phyloP scores from a whole-genome alignment of 2,329 filamentous ascomycete genomes.

The Dactylella cylindrospora region DNA sequence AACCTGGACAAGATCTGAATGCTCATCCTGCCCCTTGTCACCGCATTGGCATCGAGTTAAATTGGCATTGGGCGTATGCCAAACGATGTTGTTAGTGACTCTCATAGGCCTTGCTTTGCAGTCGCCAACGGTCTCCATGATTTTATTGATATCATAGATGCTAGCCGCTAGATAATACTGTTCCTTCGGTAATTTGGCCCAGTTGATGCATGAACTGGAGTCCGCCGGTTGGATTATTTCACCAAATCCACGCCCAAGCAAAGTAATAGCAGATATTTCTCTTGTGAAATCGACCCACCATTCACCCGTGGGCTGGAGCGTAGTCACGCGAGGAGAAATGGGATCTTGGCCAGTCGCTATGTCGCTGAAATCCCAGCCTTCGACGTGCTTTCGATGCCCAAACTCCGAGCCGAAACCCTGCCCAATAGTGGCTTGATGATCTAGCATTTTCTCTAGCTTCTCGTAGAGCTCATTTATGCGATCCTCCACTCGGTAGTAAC shows the following conservation, averaged over 20 bases:
- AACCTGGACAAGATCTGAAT: conserved; percentile 13
- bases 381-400: conserved; percentile 47
- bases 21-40: conserved; percentile 4
- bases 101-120: conserved; percentile 35
- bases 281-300: conserved; percentile 48
- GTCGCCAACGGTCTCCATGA: conserved; percentile 49
- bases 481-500: conserved; percentile 25
- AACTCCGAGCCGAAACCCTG: background rate
- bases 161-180: conserved; percentile 50
- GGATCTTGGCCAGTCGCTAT: conserved; percentile 43
- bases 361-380: conserved; percentile 51
- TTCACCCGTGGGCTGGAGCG: conserved; percentile 2
- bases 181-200: conserved; percentile 48
- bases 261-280: conserved; percentile 44
- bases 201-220: conserved; percentile 46
- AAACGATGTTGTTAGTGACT: conserved; percentile 44
- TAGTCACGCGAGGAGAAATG: conserved; percentile 45
- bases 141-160: conserved; percentile 48
- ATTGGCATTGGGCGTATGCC: conserved; percentile 39
- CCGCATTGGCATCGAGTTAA: conserved; percentile 46
- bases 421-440: background rate
- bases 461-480: conserved; percentile 45
- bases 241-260: conserved; percentile 49
- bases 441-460: conserved; percentile 46
- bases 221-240: conserved; percentile 48